Base-by-base conservation (phyloP, 306 rosid genomes). In the Carpinus viminea region DNA sequence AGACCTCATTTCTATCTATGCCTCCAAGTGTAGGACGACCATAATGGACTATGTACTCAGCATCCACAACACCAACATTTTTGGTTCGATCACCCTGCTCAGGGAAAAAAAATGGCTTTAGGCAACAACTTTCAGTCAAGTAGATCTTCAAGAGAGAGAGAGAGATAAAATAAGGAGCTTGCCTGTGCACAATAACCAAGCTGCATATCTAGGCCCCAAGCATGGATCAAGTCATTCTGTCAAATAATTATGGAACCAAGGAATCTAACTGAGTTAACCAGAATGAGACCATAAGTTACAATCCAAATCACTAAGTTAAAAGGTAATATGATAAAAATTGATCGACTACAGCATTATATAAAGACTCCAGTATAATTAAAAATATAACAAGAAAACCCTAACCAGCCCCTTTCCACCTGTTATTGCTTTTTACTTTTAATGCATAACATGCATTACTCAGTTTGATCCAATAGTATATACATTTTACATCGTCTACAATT, bases 141-240 rank as follows among this genome's bases (percentile, higher is more conserved):
- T 12, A 74, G n/a, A 21, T 77, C 28, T 45, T 28, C 18, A 64
- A 64, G 9, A 10, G 36, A 18, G 62, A 78, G 72, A 15, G 45
- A 60, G 55, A 72, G 26, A 3, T 69, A 48, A 6, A 51, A 65
- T 7, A 59, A 50, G 70, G 80, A 66, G 78, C 96, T 85, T 87
- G 87, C 98, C 98, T 90, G 97, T 56, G 98, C 90, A 80, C 98
- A 95, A 78, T 95, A 95, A 43, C 98, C 98, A 56, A 95, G 91
- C 78, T 93, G 96, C 83, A 86, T 86, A 79, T 95, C 98, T 55
- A 95, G 87, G 64, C 98, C 98, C 98, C 98, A 95, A 47, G 97
- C 98, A 84, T 95, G 98, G 56, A 95, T 79, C 93, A 95, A 89
- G 82, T 95, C 93, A 74, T 84, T 95, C 98, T 95, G 90, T 47